Percentiles rank a stretch among this genome's conserved stretches.
These are phyloP conservation scores for Lentinus brumalis DNA, from an alignment of 768 basidiomycete species.

Conservation along the genomic window DNA sequence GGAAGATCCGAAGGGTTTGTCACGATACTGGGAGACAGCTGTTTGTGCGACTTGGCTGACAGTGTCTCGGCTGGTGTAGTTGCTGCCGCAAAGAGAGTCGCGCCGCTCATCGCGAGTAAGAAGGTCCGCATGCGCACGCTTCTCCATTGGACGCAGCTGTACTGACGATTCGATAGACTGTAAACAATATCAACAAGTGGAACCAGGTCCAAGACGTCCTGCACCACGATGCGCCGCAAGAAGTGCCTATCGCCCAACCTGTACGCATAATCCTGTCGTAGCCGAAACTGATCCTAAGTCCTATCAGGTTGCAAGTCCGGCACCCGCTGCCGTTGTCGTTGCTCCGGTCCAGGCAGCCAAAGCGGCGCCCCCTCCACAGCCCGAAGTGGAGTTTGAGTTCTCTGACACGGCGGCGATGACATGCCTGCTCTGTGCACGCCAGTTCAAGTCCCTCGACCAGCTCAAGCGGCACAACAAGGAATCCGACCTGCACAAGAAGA, in stretches of 20 bases:
- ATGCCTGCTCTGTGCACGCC: conserved; percentile 89
- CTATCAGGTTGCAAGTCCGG: conserved; percentile 10
- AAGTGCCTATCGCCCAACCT: conserved; percentile 7
- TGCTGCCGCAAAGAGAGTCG: conserved; percentile 65
- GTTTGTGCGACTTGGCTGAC: conserved; percentile 18
- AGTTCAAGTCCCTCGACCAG: conserved; percentile 87
- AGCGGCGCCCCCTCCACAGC: conserved; percentile 40
- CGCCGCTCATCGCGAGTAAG: conserved; percentile 81
- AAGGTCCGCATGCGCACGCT: conserved; percentile 51
- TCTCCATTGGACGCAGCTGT: background rate
- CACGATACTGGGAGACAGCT: conserved; percentile 17
- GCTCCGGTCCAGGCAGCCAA: conserved; percentile 21
- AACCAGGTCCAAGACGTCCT: conserved; percentile 93
- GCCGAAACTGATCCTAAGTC: conserved; percentile 2
- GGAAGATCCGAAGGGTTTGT: conserved; percentile 54
- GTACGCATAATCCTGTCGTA: conserved; percentile 1
- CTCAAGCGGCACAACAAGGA: conserved; percentile 89
- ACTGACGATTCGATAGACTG: conserved; percentile 53
- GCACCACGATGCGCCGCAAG: conserved; percentile 30
- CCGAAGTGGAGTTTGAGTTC: conserved; percentile 77
- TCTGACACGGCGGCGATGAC: conserved; percentile 73
- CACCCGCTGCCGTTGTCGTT: conserved; percentile 17
- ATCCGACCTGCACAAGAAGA: conserved; percentile 97
- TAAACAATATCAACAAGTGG: conserved; percentile 94
- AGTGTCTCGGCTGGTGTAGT: conserved; percentile 37